Evolutionary conservation across 2,329 filamentous ascomycete genomes (phyloP), one percentile per base, ranked within the genome.

Genomic region (Fusarium avenaceum): DNA sequence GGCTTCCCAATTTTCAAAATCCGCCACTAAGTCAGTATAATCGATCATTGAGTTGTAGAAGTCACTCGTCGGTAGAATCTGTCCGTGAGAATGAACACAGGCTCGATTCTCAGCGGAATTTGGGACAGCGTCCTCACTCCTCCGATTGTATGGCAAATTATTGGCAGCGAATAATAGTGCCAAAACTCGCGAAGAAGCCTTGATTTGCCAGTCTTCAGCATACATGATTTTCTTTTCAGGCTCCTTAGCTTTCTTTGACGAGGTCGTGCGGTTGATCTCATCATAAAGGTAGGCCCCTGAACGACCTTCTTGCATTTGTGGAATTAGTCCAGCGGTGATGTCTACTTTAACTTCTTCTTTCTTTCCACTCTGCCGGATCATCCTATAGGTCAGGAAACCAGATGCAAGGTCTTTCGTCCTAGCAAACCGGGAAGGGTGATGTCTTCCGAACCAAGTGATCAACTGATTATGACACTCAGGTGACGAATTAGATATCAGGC

Each of bases 11-110:
- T 88, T 85, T 74, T 97, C 93, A 73, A 96, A 97, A 76, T 97
- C 94, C 0, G 87, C 87, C 46, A 96, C 87, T 8, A 97, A 84
- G 75, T 97, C 93, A n/a, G 90, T 88, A 72, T 93, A 93, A 76
- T 97, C 94, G 11, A 97, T 85, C 61, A 97, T 81, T 2, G 92
- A 92, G 74, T 93, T 94, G 78, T 97, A 97, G 75, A 97, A 97
- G 72, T 93, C 89, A 72, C 89, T 95, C 6, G 92, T 93, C 0
- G 93, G 89, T 28, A 97, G 80, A 40, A 94, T 83, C 73, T 92
- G 91, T 0, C 89, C 89, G 68, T 79, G 79, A 60, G 81, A 72
- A 70, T 78, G 73, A 47, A 74, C 72, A 19, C 67, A 65, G n/a
- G 57, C 30, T 39, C 71, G 63, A 32, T 72, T 69, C 48, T 81